phyloP scores from a whole-genome alignment of 2,329 filamentous ascomycete genomes.

The Chaetomium globosum region DNA sequence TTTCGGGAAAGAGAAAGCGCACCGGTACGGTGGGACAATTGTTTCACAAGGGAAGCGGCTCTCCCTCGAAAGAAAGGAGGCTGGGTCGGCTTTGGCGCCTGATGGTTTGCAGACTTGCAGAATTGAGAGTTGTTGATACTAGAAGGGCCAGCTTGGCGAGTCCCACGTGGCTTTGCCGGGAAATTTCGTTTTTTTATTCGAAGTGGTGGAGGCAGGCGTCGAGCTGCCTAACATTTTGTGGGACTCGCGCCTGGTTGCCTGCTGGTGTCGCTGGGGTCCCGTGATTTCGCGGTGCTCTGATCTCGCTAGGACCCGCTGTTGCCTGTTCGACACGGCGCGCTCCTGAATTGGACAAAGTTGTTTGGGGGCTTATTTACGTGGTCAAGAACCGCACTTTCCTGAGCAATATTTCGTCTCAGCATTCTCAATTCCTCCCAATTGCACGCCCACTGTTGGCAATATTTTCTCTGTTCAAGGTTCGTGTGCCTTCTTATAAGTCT shows the following conservation, averaged over 20 bases:
- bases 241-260: constrained; percentile 27
- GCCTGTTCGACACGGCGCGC: constrained; percentile 30
- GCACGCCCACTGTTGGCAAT: neutral
- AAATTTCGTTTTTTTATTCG: neutral
- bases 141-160: neutral
- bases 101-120: neutral
- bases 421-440: neutral
- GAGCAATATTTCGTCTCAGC: neutral
- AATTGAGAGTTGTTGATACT: no score
- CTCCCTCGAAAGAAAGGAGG: no score
- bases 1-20: no score
- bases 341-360: constrained; percentile 9
- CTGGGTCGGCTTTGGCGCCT: no score
- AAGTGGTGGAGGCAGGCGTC: neutral
- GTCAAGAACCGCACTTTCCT: neutral
- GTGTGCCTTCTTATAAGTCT: no score
- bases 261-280: constrained; percentile 14
- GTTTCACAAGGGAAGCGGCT: no score
- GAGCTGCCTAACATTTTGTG: constrained; percentile 20
- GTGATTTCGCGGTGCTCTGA: constrained; percentile 29
- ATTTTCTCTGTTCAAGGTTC: no score
- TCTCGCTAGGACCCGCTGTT: constrained; percentile 28
- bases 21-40: no score
- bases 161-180: neutral
- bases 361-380: constrained; percentile 10